A percentile compares a stretch with the other conserved stretches of the same genome.
Conservation (phyloP, 2,329 filamentous ascomycete species). For the Fusarium nisikadoi region DNA sequence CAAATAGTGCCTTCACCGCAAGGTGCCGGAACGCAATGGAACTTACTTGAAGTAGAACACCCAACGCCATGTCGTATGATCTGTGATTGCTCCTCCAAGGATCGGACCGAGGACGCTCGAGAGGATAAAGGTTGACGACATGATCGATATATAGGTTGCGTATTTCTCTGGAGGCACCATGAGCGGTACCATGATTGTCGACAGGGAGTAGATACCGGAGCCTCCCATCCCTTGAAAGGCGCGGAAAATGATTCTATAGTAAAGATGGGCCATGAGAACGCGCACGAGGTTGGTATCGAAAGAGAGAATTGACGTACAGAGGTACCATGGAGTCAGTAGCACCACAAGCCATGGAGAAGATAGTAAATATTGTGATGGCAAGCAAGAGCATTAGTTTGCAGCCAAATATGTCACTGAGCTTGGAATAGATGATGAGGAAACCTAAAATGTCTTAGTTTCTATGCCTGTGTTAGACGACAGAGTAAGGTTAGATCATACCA, state of each 20-base stretch:
- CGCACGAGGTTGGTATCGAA: not conserved
- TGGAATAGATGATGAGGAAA: slow-evolving; percentile 31
- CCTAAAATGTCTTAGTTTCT: not conserved
- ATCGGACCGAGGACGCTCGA: slow-evolving; percentile 16
- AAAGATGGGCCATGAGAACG: not conserved
- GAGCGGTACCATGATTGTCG: slow-evolving; percentile 17
- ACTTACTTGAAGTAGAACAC: slow-evolving; percentile 20
- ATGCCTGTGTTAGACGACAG: rapidly evolving
- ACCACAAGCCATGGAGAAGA: slow-evolving; percentile 26
- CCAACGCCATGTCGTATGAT: slow-evolving; percentile 17
- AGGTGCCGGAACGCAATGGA: rapidly evolving
- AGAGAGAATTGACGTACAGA: not conserved
- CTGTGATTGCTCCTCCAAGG: slow-evolving; percentile 12
- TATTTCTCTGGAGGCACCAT: slow-evolving; percentile 22
- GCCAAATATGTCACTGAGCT: slow-evolving; percentile 28
- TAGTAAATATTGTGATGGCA: slow-evolving; percentile 17
- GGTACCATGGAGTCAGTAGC: not conserved
- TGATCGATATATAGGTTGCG: slow-evolving; percentile 25
- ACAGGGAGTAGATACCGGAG: slow-evolving; percentile 31
- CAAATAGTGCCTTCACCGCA: not conserved
- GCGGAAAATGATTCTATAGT: slow-evolving; percentile 23
- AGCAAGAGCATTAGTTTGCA: slow-evolving; percentile 24
- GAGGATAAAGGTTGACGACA: slow-evolving; percentile 15
- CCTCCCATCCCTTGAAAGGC: slow-evolving; percentile 30
- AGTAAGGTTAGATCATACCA: slow-evolving; percentile 40